Percentiles rank a stretch among this genome's conserved stretches.
Evolutionary conservation across 495 filamentous ascomycete genomes (phyloP).

Genomic region (Aspergillus baeticus): DNA sequence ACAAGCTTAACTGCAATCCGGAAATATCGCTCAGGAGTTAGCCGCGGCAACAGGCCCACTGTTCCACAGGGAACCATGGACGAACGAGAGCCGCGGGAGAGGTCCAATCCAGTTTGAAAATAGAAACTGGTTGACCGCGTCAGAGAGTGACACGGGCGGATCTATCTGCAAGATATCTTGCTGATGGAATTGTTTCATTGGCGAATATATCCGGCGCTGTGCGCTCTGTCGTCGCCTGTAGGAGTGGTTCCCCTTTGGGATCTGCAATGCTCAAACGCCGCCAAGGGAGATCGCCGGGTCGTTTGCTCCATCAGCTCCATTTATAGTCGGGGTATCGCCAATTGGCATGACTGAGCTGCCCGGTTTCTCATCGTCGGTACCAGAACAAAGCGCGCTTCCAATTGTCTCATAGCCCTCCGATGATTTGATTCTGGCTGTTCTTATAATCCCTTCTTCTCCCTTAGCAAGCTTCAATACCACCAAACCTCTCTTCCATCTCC

Average conservation of each 20-base stretch:
- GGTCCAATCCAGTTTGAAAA: neutral
- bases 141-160: neutral
- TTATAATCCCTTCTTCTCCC: too few species aligned
- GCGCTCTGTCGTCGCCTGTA: neutral
- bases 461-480: too few species aligned
- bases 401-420: neutral
- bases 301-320: neutral
- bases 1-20: constrained; percentile 3
- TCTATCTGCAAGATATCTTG: neutral
- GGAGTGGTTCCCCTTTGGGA: neutral
- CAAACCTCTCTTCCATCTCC: too few species aligned
- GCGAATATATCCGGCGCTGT: neutral
- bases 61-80: neutral
- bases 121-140: neutral
- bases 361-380: neutral
- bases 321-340: neutral
- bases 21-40: neutral
- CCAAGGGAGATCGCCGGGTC: neutral
- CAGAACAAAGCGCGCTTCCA: neutral
- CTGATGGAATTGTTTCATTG: too few species aligned
- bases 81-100: neutral
- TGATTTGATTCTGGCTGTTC: neutral
- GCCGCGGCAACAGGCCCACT: neutral
- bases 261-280: constrained; percentile 4
- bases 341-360: neutral